Base-by-base conservation (phyloP, 768 basidiomycete genomes). In the Sporobolomyces pararoseus region DNA sequence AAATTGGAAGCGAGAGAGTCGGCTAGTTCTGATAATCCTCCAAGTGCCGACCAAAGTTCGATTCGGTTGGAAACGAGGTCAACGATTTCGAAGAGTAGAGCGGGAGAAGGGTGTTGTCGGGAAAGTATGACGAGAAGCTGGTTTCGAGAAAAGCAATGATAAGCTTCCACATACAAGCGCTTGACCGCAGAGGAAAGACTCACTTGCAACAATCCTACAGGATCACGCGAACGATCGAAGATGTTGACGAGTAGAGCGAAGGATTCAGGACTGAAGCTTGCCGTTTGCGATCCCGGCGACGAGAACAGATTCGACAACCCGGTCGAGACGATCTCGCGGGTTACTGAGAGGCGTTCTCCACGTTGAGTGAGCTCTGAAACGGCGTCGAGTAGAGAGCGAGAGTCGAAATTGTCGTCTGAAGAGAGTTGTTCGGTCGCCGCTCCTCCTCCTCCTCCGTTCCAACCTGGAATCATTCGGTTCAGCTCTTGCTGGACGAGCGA, bases 101-200 rank as follows among this genome's bases (percentile, higher is more conserved):
- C n/a, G 0, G 44, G 60, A 0, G 44, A 34, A 3, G 63, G 65
- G 1, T 7, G 10, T 23, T 23, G 52, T 6, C 37, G 49, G 2
- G 52, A 46, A 35, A 74, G 59, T 14, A 68, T 27, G 53, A 68
- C 7, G 49, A 68, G 19, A 3, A 71, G 42, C 65, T 71, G 63
- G 23, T 19, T 9, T 42, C 39, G 39, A 42, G n/a, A 23, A 4
- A 6, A 16, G 4, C 5, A 17, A 10, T n/a, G 7, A 32, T 46
- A 6, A 27, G 17, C 3, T 7, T 7, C 31, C 12, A n/a, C n/a
- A n/a, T n/a, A n/a, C n/a, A n/a, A 1, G 46, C 27, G 4, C 27
- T 39, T 29, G 14, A 50, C 9, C 3, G 1, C 46, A 47, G 46
- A 16, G 2, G 10, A 6, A 31, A 2, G 35, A 16, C 17, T 32